Evolutionary conservation across 106 monocot species (phyloP), one percentile per base, ranked within the genome.

Genomic region (Allium cepa): DNA sequence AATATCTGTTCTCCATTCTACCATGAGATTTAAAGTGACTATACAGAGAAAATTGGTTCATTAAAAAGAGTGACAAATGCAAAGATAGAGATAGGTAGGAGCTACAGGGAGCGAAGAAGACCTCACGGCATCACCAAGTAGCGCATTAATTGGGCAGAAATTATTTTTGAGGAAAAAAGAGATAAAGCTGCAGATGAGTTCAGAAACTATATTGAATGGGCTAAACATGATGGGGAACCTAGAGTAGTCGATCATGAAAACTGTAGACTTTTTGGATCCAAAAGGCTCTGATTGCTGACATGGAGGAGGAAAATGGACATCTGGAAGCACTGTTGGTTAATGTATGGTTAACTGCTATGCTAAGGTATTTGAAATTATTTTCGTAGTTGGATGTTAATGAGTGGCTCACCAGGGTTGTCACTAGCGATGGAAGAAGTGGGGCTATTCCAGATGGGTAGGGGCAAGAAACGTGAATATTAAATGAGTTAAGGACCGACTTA

Each of bases 371-470:
- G 46, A 79, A 26, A 46, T 65, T 77, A 69, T 81, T 85, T 62
- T 94, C 90, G 9, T 85, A 80, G 63, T 88, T 94, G 69, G 90
- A 94, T 55, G 94, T 94, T 57, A 94, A 90, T 26, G 90, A 90
- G 12, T 90, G 72, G 63, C 87, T 84, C 26, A 94, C 84, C 1
- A 94, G 81, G 28, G 87, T 90, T 8, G 94, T 90, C 90, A 94
- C 87, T 14, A 90, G 94, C 59, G 90, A 64, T 49, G 90, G 94
- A 67, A 94, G 90, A 80, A 59, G 4, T 18, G 59, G 59, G 59
- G 0, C 67, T 12, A 64, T 70, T 8, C 85, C 82, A 62, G 83
- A 88, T 94, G 70, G 52, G 65, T 77, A 59, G 76, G 15, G 15
- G 15, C 5, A 2, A 4, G 53, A 59, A 26, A 84, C 27, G 60